Base-by-base conservation (phyloP, 1,139 yeast genomes). In the Groenewaldozyma sp. region DNA sequence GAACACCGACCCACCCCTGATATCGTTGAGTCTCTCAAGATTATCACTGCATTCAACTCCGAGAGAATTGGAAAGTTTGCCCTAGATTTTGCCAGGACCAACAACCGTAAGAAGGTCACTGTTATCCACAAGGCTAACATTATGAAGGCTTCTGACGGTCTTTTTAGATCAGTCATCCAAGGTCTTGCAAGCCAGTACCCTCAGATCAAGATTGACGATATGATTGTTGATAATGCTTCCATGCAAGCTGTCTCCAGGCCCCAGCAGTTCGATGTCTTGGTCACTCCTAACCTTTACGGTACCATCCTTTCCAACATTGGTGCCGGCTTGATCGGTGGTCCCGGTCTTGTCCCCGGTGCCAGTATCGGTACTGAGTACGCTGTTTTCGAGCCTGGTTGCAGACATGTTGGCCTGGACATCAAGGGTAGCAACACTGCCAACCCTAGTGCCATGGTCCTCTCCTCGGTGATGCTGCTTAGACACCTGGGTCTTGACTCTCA, bases 201-300 rank as follows among this genome's bases (percentile, higher is more conserved):
- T 49, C 82, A 81, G 49, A 76, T 91, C 52, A 74, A 74, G 52
- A 87, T 80, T 55, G 79, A 78, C 64, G 95, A 88, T 67, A 83
- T 91, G 77, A 91, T 91, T 70, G 97, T 91, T 56, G 98, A 91
- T 71, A 91, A 91, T 62, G 96, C 98, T 47, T 84, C 96, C 50
- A 91, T 91, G 97, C 97, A 91, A 73, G 96, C 96, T 45, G 98
- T 91, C 50, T 88, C 97, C 45, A 76, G 81, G 68, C 97, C 97
- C 54, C 95, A 88, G 67, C 97, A 91, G 71, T 91, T 88, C 59
- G 97, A 91, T 63, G 97, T 91, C 44, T 75, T 91, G 68, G 97
- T 91, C 50, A 87, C 96, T 54, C 98, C 98, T 54, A 88, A 91
- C 75, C 76, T 91, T 71, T 91, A 91, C 74, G 98, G 98, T 70